These are phyloP conservation scores for Saccharomyces hybrid DNA, from an alignment of 1,139 yeast species.

Conservation along the genomic window DNA sequence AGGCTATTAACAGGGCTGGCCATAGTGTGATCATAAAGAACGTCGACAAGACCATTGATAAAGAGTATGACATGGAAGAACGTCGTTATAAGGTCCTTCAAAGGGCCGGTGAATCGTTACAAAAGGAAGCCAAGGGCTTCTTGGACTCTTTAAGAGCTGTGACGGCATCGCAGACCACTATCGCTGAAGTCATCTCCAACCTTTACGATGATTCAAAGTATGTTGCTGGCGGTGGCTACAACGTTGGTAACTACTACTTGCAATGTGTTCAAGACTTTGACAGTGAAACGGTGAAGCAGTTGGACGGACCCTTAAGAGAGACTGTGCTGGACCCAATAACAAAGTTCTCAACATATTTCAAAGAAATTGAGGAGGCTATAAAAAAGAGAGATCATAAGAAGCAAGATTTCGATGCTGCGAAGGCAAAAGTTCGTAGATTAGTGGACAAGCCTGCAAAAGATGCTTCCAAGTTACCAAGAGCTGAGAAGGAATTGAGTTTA, in stretches of 20 bases:
- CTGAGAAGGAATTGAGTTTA: constrained; percentile 73
- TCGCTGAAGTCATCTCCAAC: constrained; percentile 91
- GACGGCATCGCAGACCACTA: constrained; percentile 91
- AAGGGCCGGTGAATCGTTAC: constrained; percentile 73
- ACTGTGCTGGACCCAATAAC: constrained; percentile 89
- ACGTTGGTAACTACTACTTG: constrained; percentile 71
- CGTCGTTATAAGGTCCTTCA: constrained; percentile 76
- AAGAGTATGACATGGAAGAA: constrained; percentile 88
- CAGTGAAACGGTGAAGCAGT: constrained; percentile 85
- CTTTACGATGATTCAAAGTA: constrained; percentile 88
- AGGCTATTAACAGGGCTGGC: constrained; percentile 93
- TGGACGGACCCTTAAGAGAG: constrained; percentile 95
- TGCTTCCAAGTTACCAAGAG: constrained; percentile 79
- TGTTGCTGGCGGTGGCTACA: constrained; percentile 52
- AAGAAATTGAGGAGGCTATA: constrained; percentile 87
- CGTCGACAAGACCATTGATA: constrained; percentile 86
- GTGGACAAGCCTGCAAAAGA: constrained; percentile 95
- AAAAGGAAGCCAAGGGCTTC: constrained; percentile 89
- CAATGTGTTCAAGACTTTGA: constrained; percentile 89
- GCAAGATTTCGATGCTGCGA: constrained; percentile 80
- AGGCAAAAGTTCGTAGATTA: constrained; percentile 70
- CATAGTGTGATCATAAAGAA: constrained; percentile 68
- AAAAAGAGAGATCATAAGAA: constrained; percentile 91
- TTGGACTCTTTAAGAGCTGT: constrained; percentile 88
- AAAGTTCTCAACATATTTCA: constrained; percentile 76